Base-by-base conservation (phyloP, 805 yeast genomes). In the Candida odintsovae region DNA sequence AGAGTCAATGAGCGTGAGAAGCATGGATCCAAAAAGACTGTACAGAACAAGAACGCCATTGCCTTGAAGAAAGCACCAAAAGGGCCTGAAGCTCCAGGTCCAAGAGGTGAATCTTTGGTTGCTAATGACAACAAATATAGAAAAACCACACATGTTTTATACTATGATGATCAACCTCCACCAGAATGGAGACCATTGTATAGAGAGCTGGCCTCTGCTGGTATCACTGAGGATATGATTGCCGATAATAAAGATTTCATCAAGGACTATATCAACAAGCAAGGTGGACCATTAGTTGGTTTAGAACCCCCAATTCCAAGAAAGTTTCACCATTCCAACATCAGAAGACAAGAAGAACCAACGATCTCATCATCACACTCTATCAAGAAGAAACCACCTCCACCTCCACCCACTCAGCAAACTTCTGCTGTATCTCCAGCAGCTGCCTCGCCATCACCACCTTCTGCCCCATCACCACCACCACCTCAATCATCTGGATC, bases 21-120 rank as follows among this genome's bases (percentile, higher is more conserved):
- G 63, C 81, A 90, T 65, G 98, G 86, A 1, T 83, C 95, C 28
- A 90, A 86, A 65, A 86, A 83, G 49, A 94, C 99, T 0, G 71
- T 82, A 13, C 82, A 80, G 59, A 94, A 92, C 68, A 89, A 86
- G 57, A 88, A 87, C 57, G 97, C 97, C 3, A 77, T 90, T 53
- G 94, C 90, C 10, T 69, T 88, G 62, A 81, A 83, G 62, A 81
- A 78, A 58, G 70, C 70, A 7, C 54, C 60, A 25, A 70, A 68
- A 1, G 64, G 56, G 8, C 50, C 53, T 58, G 63, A 38, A 29
- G 53, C 51, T 53, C 55, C 61, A 6, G 64, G 63, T 6, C 64
- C 63, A 45, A 53, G 62, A 45, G 64, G 64, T 22, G 57, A 58
- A 40, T 50, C 51, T 19, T 26, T 65, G 62, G 23, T 50, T 38